These are phyloP conservation scores for Penicillium sp. DNA, from an alignment of 2,329 filamentous ascomycete species.

Conservation along the genomic window DNA sequence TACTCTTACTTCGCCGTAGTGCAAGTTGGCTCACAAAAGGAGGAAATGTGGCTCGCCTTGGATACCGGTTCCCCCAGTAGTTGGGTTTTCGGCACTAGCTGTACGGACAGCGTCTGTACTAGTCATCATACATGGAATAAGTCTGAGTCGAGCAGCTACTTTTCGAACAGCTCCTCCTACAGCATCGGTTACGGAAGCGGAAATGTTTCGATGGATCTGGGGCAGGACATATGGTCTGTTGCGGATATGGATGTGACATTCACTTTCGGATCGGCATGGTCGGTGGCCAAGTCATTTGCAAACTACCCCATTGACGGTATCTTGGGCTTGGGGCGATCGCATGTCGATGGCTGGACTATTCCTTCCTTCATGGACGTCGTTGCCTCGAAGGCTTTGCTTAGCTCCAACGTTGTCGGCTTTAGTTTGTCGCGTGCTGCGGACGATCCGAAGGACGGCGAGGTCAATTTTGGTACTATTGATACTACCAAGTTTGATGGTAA, in stretches of 20 bases:
- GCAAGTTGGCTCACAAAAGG: slow-evolving; percentile 49
- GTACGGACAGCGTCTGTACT: slow-evolving; percentile 63
- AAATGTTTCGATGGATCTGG: slow-evolving; percentile 64
- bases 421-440: slow-evolving; percentile 67
- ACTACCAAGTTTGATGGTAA: slow-evolving; percentile 64
- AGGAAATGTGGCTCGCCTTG: slow-evolving; percentile 54
- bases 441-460: slow-evolving; percentile 67
- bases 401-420: slow-evolving; percentile 68
- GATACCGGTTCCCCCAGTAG: slow-evolving; percentile 63
- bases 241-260: slow-evolving; percentile 64
- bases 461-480: slow-evolving; percentile 73
- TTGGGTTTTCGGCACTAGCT: slow-evolving; percentile 77
- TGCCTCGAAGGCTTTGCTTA: slow-evolving; percentile 54
- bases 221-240: slow-evolving; percentile 65
- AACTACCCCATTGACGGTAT: slow-evolving; percentile 87
- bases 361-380: slow-evolving; percentile 68
- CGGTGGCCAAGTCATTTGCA: slow-evolving; percentile 70
- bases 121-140: slow-evolving; percentile 69
- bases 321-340: slow-evolving; percentile 68
- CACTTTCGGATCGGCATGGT: slow-evolving; percentile 69
- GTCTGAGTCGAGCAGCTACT: slow-evolving; percentile 63
- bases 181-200: slow-evolving; percentile 75
- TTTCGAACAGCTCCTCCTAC: slow-evolving; percentile 52
- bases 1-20: slow-evolving; percentile 55
- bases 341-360: slow-evolving; percentile 48